Base-by-base conservation (phyloP, 1,284 basidiomycete genomes). In the Cutaneotrichosporon arboriforme region DNA sequence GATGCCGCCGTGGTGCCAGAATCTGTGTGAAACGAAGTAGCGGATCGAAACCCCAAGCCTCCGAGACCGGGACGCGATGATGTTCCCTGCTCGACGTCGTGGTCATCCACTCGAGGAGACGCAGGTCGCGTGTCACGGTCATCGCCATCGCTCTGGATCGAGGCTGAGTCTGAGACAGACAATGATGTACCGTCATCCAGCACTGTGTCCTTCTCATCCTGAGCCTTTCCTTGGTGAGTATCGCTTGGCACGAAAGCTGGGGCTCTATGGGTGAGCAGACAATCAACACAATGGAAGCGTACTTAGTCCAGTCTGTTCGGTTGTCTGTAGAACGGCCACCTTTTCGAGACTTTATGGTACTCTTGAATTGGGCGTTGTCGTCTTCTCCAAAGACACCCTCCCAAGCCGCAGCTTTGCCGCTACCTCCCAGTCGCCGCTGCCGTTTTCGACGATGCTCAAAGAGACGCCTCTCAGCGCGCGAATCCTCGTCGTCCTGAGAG, bases 371-470 rank as follows among this genome's bases (percentile, higher is more conserved):
- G 4, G 8, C 13, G 4, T 87, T 85, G 52, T 84, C 85, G 42
- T 84, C 80, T 1, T 85, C 83, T 0, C 79, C 88, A 75, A 91
- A 93, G 0, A 90, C 78, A 4, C 91, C 91, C 65, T 93, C 91
- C 52, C 87, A 80, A 1, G 85, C 85, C 52, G 85, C 83, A 35
- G 87, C 85, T 69, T 86, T 88, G 23, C 81, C 84, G 53, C 82
- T 78, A 8, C 72, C 60, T 66, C 78, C 83, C 64, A 85, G 87
- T 63, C 86, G 88, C 51, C 70, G 70, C 31, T 67, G 68, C 54
- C 80, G 77, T 55, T 83, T 80, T 73, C 88, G 87, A 60, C 65
- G 65, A 26, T 90, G 82, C 69, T 86, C 81, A 69, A 90, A 90
- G 20, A 91, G 80, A 33, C 81, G 81, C 36, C 85, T 83, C 68